Conservation (phyloP, 108 stramenopile species). For the Skeletonema grethae region DNA sequence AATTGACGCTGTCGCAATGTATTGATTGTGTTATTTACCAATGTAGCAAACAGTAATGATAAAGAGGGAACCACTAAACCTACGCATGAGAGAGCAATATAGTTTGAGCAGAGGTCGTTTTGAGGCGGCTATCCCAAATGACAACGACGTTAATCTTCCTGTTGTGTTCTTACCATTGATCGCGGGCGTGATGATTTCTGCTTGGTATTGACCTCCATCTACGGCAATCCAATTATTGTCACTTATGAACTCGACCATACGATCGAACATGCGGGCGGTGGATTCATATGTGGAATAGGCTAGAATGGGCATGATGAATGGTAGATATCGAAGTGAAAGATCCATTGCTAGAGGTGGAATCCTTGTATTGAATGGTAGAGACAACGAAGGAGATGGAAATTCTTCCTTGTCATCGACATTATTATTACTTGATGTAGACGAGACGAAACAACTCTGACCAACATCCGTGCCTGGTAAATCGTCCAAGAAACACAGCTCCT, state of each 20-base stretch:
- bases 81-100: no score
- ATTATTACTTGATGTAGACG: background rate
- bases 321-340: slow-evolving; percentile 29
- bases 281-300: slow-evolving; percentile 45
- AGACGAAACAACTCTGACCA: slow-evolving; percentile 22
- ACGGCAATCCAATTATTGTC: slow-evolving; percentile 67
- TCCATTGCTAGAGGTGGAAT: background rate
- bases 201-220: slow-evolving; percentile 75
- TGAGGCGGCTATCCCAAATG: no score
- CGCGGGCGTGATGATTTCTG: slow-evolving; percentile 58
- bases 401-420: background rate
- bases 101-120: no score
- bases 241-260: slow-evolving; percentile 30
- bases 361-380: no score
- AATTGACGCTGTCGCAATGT: slow-evolving; percentile 60
- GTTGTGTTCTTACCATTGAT: no score
- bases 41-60: slow-evolving; percentile 57
- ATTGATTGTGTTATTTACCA: slow-evolving; percentile 55
- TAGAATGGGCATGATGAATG: slow-evolving; percentile 36
- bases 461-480: slow-evolving; percentile 14
- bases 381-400: no score
- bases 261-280: slow-evolving; percentile 36
- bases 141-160: no score
- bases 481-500: slow-evolving; percentile 12
- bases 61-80: slow-evolving; percentile 51